A percentile compares a stretch with the other conserved stretches of the same genome.
Evolutionary conservation across 768 basidiomycete genomes (phyloP).

Genomic region (Gloeostereum incarnatum): DNA sequence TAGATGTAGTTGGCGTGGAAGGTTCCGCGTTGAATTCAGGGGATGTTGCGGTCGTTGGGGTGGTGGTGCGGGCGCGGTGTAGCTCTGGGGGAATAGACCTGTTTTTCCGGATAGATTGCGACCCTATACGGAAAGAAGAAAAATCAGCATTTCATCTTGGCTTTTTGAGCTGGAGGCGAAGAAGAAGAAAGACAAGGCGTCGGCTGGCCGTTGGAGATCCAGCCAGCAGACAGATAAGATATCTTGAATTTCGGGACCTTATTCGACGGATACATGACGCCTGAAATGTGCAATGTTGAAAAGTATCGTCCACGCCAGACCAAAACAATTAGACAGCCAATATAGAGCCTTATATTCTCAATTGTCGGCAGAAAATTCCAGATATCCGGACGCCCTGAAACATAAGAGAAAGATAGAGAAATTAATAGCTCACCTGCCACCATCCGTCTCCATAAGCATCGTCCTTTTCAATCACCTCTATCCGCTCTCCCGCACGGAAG

Average conservation of each 20-base stretch:
- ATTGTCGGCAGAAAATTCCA: too few species aligned
- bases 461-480: slow-evolving; percentile 89
- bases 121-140: slow-evolving; percentile 53
- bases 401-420: neutral
- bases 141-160: slow-evolving; percentile 8
- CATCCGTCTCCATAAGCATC: slow-evolving; percentile 92
- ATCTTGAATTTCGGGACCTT: too few species aligned
- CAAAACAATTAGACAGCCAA: too few species aligned
- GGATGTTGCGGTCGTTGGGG: slow-evolving; percentile 12
- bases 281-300: too few species aligned
- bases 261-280: too few species aligned
- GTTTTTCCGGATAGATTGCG: slow-evolving; percentile 71
- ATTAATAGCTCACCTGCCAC: slow-evolving; percentile 53
- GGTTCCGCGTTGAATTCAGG: slow-evolving; percentile 5
- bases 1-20: slow-evolving; percentile 13
- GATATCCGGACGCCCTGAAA: too few species aligned
- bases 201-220: too few species aligned
- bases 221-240: too few species aligned
- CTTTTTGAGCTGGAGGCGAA: too few species aligned
- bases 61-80: slow-evolving; percentile 60
- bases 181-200: too few species aligned
- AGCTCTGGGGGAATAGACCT: slow-evolving; percentile 90
- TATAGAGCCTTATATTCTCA: too few species aligned
- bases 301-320: too few species aligned
- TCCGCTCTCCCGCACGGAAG: slow-evolving; percentile 78